These are phyloP conservation scores for Geoglossum cookeanum DNA, from an alignment of 2,329 filamentous ascomycete genomes.

Conservation along the genomic window DNA sequence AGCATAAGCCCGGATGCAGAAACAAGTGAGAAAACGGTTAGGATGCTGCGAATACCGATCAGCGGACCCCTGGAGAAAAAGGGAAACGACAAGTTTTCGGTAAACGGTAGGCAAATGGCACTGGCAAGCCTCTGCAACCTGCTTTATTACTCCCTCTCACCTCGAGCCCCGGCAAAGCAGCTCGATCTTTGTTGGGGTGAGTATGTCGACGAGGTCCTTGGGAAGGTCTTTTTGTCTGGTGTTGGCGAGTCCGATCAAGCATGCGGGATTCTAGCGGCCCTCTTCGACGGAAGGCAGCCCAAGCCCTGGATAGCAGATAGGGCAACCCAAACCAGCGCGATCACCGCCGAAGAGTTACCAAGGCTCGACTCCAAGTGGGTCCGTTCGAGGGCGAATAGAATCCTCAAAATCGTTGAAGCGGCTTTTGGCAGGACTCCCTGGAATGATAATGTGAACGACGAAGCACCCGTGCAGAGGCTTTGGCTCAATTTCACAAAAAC, in stretches of 20 bases:
- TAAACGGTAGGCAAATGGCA: constrained; percentile 32
- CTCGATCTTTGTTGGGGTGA: constrained; percentile 63
- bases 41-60: constrained; percentile 50
- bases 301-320: constrained; percentile 59
- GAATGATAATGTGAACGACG: constrained; percentile 19
- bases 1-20: constrained; percentile 45
- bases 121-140: constrained; percentile 62
- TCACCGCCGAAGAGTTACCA: constrained; percentile 58
- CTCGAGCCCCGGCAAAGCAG: constrained; percentile 43
- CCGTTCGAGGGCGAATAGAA: constrained; percentile 44
- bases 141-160: constrained; percentile 65
- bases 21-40: constrained; percentile 34
- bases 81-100: constrained; percentile 26
- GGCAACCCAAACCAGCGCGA: constrained; percentile 37
- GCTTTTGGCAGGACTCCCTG: constrained; percentile 32
- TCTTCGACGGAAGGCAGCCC: constrained; percentile 39
- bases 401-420: constrained; percentile 43
- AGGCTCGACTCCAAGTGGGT: constrained; percentile 75
- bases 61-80: constrained; percentile 48
- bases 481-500: constrained; percentile 40
- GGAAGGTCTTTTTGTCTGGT: constrained; percentile 30
- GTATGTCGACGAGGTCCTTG: constrained; percentile 46
- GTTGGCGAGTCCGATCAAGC: constrained; percentile 38
- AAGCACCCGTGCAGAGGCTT: constrained; percentile 35
- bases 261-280: constrained; percentile 50